Base-by-base conservation (phyloP, 2,329 filamentous ascomycete species). In the Ascochyta rabiei region DNA sequence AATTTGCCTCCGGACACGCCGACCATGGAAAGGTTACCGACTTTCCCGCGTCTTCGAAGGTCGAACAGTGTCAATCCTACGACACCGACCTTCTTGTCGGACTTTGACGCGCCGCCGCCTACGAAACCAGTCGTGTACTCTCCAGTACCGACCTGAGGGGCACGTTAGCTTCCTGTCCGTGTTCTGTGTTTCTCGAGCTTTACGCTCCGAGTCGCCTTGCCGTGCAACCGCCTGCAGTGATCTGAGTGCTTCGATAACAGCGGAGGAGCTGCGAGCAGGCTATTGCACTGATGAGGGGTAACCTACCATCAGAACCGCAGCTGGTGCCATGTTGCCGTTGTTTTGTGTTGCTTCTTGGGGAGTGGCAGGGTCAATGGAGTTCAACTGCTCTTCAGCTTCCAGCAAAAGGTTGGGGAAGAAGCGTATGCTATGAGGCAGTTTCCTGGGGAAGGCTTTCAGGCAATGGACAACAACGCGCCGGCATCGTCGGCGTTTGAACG, bases 81-180 rank as follows among this genome's bases (percentile, higher is more conserved):
- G 9, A 97, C 93, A 54, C 93, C 93, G 44, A 97, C 89, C 77
- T 97, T 97, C 81, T 97, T 97, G 82, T 97, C 93, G 44, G 91
- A 96, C 10, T 85, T 88, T 4, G 91, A 96, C 46, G 87, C 89
- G 56, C 88, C 89, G 57, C 87, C 88, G 53, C 90, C 91, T 53
- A 96, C 92, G 67, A 95, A 97, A 53, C 93, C 93, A 38, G 93
- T 97, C 68, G 93, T 97, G 82, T 97, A 97, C 83, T 97, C 93
- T 70, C 93, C 93, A 10, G 93, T 96, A 62, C 93, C 93, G 55
- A 96, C 85, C 89, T 76, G 45, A 24, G 44, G 34, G 23, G 28
- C 28, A 34, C 8, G 44, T 68, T 43, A 65, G 62, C 52, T 40
- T 33, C n/a, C n/a, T 18, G 6, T 4, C 18, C 12, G 6, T 53